phyloP scores from a whole-genome alignment of 83 land plant genomes.

The Thuja plicata region DNA sequence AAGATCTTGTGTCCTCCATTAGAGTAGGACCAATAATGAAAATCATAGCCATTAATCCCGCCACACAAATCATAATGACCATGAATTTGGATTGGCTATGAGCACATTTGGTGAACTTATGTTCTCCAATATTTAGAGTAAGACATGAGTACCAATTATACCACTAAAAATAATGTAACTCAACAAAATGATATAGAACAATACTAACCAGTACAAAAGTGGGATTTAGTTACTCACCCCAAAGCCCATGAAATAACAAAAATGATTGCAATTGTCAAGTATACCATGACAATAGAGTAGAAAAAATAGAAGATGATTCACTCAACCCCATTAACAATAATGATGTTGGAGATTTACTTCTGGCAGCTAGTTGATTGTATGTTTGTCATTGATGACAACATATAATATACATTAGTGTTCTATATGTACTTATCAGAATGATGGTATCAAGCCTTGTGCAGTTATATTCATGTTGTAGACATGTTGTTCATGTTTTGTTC shows the following conservation, averaged over 20 bases:
- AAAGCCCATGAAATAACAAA: constrained; percentile 51
- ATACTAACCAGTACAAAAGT: too few species aligned
- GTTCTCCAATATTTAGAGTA: constrained; percentile 43
- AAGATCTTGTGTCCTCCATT: background rate
- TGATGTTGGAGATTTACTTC: constrained; percentile 25
- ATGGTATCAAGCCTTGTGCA: too few species aligned
- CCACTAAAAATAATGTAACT: too few species aligned
- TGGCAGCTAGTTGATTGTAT: too few species aligned
- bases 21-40: constrained; percentile 27
- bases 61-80: constrained; percentile 56
- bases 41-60: constrained; percentile 48
- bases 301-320: constrained; percentile 50
- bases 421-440: too few species aligned
- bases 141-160: background rate
- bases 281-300: constrained; percentile 60
- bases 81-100: constrained; percentile 41
- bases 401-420: too few species aligned
- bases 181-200: too few species aligned
- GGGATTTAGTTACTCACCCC: constrained; percentile 14
- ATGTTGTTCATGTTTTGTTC: too few species aligned
- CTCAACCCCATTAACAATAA: constrained; percentile 34
- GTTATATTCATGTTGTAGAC: too few species aligned
- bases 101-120: constrained; percentile 28
- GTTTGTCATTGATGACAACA: too few species aligned
- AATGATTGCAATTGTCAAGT: constrained; percentile 51